Evolutionary conservation across 1,139 yeast genomes (phyloP), one percentile per base, ranked within the genome.

Genomic region (Suhomyces bolitotheri): DNA sequence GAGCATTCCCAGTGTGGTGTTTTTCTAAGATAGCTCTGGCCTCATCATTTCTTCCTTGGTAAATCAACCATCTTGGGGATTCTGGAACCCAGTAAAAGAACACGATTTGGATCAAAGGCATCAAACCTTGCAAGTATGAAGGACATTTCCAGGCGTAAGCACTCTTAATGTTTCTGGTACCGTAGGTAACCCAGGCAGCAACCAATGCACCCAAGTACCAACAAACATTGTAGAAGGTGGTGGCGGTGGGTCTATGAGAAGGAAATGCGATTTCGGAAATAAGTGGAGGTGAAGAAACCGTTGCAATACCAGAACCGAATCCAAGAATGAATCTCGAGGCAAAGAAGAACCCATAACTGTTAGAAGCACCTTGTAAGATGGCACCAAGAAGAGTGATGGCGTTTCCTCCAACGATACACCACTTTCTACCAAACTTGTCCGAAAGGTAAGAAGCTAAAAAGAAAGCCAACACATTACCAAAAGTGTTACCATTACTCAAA

Each of bases 151-250:
- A 73, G 10, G 68, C 52, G 38, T 49, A 50, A 43, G 62, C 55
- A 27, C 46, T 47, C 20, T 45, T 33, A 10, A 66, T 44, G 11
- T 53, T 50, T 39, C 66, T 60, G 11, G 77, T 65, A 33, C 79
- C 80, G 43, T 63, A 73, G 3, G 78, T 66, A 23, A 71, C 64
- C 73, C 78, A 68, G 2, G 83, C 75, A 6, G 82, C 81, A 31
- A 78, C 47, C 24, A 73, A 54, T 7, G 81, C 74, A 27, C 83
- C 83, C 30, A 75, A 47, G 32, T 49, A 49, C 53, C 51, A 49
- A 25, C 47, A 45, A 64, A 73, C 76, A 73, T 72, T 74, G 51
- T 68, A 76, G 31, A 65, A 54, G 16, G 74, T 60, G 17, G 80
- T 73, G 22, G 63, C 50, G 16, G 61, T 59, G 13, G 67, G 68